Percentiles rank a stretch among this genome's conserved stretches.
Evolutionary conservation across 2,329 filamentous ascomycete species (phyloP).

Genomic region (Microdochium trichocladiopsis): DNA sequence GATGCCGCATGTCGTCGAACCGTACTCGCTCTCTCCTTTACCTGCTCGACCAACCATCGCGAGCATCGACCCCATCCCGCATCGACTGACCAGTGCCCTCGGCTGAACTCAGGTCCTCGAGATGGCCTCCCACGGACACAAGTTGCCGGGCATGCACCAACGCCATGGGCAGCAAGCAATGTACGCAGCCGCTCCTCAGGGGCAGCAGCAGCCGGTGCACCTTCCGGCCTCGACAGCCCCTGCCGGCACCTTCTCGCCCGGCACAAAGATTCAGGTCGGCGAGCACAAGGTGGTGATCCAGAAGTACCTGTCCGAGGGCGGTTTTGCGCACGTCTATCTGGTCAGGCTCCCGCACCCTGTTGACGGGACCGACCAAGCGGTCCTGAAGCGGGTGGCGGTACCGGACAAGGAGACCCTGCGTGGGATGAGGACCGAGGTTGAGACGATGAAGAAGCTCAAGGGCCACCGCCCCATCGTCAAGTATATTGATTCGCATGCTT

Average conservation of each 20-base stretch:
- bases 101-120: not conserved
- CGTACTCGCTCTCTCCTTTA: not conserved
- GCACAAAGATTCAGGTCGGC: conserved; percentile 95
- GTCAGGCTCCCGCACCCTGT: conserved; percentile 76
- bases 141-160: conserved; percentile 6
- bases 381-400: conserved; percentile 91
- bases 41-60: not conserved
- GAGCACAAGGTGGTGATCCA: conserved; percentile 89
- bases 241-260: conserved; percentile 84
- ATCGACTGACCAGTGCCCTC: not conserved
- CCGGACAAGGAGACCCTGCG: conserved; percentile 91
- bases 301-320: conserved; percentile 95
- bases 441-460: conserved; percentile 99
- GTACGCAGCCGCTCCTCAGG: not conserved
- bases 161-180: not conserved
- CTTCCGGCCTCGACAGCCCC: conserved; percentile 34
- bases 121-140: conserved; percentile 21
- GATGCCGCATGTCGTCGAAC: not conserved
- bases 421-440: conserved; percentile 96
- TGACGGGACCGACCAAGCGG: conserved; percentile 72
- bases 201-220: not conserved
- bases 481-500: conserved; percentile 97
- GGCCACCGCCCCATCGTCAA: conserved; percentile 94
- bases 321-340: conserved; percentile 97
- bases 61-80: not conserved